These are phyloP conservation scores for Thelonectria discophora DNA, from an alignment of 2,329 filamentous ascomycete species.

Conservation along the genomic window DNA sequence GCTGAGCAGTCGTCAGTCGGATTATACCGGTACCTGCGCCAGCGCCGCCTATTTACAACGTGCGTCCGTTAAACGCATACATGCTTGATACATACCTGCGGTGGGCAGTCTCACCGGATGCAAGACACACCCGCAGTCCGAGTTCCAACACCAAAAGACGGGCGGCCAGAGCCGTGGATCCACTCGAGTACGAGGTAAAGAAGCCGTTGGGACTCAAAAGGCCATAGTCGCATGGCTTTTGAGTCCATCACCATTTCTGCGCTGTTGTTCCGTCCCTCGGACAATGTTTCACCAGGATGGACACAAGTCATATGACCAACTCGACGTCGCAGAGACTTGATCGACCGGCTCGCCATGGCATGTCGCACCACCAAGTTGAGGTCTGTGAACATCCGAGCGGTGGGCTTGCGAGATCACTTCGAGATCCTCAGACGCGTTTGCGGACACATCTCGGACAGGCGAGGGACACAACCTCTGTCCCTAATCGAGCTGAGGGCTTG, in stretches of 20 bases:
- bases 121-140: conserved; percentile 11
- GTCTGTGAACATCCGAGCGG: conserved; percentile 7
- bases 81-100: conserved; percentile 9
- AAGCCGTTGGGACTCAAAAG: conserved; percentile 5
- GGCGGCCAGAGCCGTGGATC: conserved; percentile 10
- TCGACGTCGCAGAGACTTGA: background rate
- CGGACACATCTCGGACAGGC: background rate
- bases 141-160: conserved; percentile 2
- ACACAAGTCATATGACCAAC: conserved; percentile 23
- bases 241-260: background rate
- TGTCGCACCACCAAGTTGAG: conserved; percentile 10
- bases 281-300: conserved; percentile 14
- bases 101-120: conserved; percentile 11
- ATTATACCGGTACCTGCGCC: conserved; percentile 8
- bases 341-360: conserved; percentile 4
- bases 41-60: background rate
- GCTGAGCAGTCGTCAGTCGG: background rate
- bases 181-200: background rate
- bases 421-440: background rate
- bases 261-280: background rate
- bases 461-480: too few species aligned
- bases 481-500: too few species aligned
- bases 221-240: conserved; percentile 4
- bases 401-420: conserved; percentile 1
- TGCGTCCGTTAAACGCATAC: conserved; percentile 13